Evolutionary conservation across 371 early-diverging fungal genomes (phyloP).

Genomic region (Haplosporangium sp.): DNA sequence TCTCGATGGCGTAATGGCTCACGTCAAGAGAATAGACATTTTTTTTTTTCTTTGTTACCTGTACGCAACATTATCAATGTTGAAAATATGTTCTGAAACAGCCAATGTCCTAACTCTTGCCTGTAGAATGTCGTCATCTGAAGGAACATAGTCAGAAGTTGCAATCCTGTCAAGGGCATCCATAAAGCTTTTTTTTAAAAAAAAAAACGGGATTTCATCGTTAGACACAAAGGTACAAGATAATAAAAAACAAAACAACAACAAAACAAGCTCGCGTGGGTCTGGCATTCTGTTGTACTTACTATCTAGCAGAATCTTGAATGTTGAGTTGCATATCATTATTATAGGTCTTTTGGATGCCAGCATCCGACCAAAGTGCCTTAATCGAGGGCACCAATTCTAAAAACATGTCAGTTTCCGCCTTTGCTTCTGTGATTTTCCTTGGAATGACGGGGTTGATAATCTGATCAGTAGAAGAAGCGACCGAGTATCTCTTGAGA

Average conservation of each 20-base stretch:
- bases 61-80: constrained; percentile 58
- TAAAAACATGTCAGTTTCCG: constrained; percentile 51
- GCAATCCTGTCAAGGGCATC: constrained; percentile 60
- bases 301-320: constrained; percentile 63
- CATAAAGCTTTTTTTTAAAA: constrained; percentile 50
- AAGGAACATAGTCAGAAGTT: constrained; percentile 57
- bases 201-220: neutral
- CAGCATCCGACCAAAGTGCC: constrained; percentile 57
- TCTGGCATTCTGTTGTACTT: constrained; percentile 12
- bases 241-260: neutral
- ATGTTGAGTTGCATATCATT: constrained; percentile 48
- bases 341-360: constrained; percentile 45
- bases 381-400: constrained; percentile 57
- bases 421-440: constrained; percentile 56
- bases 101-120: constrained; percentile 64
- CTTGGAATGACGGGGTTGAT: constrained; percentile 59
- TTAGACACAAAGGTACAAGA: neutral
- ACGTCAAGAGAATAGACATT: neutral
- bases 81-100: constrained; percentile 60
- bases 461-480: constrained; percentile 21
- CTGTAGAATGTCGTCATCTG: constrained; percentile 63
- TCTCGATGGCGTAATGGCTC: too few species aligned
- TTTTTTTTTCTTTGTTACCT: constrained; percentile 29
- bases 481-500: constrained; percentile 45
- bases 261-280: neutral